Evolutionary conservation across 2,329 filamentous ascomycete genomes (phyloP), one percentile per base, ranked within the genome.

Genomic region (Diaporthe destruens): DNA sequence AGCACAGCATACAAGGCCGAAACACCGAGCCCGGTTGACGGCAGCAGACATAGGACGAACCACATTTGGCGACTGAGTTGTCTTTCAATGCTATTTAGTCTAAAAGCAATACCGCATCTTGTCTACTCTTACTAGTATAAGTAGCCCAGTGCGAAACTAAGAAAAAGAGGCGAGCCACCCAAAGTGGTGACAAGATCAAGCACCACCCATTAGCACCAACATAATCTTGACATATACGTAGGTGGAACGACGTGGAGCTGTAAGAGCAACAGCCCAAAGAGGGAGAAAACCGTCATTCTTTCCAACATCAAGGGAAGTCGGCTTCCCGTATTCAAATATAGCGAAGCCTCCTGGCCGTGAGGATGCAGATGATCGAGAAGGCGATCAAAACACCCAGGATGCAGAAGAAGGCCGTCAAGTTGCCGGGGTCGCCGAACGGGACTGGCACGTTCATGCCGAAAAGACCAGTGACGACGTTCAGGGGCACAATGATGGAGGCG

Each of bases 401-500:
- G n/a, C 80, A 81, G 71, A 86, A 87, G 76, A 91, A 90, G 3
- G 85, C 81, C 5, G 85, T 81, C 39, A 95, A 86, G 49, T 85
- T 85, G 0, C 87, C 86, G 0, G 80, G 85, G 75, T 81, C 81
- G 29, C 84, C 79, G 71, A 91, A 95, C 0, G 94, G 94, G 20
- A 96, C 92, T 5, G 81, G 80, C 1, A 97, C 93, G 82, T 97
- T 97, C 94, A 97, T 97, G 70, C 94, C 94, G 79, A 95, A 96
- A 55, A 95, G 84, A 83, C 93, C 93, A 51, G 94, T 97, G 75
- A 98, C 91, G 76, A 99, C 86, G 80, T 98, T 99, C 76, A 99
- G 90, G 3, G 96, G 96, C 72, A 99, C 95, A n/a, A 99, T 89
- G 76, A 99, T 94, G 3, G 96, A 98, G 0, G 95, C 96, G 75